Conservation (phyloP, 1,139 yeast species). For the Chernovozyma aurita region DNA sequence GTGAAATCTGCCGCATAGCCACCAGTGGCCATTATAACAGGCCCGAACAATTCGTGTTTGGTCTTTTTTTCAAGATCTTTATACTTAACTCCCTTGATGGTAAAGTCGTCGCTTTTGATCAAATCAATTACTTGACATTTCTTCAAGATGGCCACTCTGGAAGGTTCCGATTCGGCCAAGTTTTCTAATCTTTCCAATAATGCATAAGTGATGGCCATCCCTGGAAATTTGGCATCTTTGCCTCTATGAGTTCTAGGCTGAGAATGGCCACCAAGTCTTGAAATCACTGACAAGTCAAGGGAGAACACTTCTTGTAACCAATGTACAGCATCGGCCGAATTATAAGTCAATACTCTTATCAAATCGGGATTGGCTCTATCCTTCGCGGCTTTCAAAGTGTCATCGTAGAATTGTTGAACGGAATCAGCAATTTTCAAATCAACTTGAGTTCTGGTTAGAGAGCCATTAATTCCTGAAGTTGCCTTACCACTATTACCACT, state of each 20-base stretch:
- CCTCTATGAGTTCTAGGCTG: slow-evolving; percentile 75
- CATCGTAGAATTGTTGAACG: slow-evolving; percentile 56
- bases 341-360: slow-evolving; percentile 46
- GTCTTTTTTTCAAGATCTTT: slow-evolving; percentile 33
- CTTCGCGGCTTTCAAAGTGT: slow-evolving; percentile 63
- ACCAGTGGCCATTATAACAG: slow-evolving; percentile 75
- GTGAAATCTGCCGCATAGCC: slow-evolving; percentile 68
- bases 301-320: slow-evolving; percentile 67
- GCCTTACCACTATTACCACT: slow-evolving; percentile 84
- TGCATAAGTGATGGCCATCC: slow-evolving; percentile 70
- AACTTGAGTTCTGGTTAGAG: slow-evolving; percentile 59
- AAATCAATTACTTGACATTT: slow-evolving; percentile 57
- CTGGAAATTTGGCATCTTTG: slow-evolving; percentile 62
- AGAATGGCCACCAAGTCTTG: slow-evolving; percentile 72
- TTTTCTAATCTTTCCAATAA: slow-evolving; percentile 52
- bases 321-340: slow-evolving; percentile 58
- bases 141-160: slow-evolving; percentile 47
- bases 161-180: slow-evolving; percentile 45
- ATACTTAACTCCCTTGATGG: slow-evolving; percentile 47
- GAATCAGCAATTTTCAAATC: slow-evolving; percentile 48
- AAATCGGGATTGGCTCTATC: slow-evolving; percentile 54
- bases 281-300: slow-evolving; percentile 60
- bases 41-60: slow-evolving; percentile 38
- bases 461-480: slow-evolving; percentile 79
- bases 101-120: slow-evolving; percentile 24